Evolutionary conservation across 148 eudicot species (phyloP).

Genomic region (Fagopyrum homotropicum): DNA sequence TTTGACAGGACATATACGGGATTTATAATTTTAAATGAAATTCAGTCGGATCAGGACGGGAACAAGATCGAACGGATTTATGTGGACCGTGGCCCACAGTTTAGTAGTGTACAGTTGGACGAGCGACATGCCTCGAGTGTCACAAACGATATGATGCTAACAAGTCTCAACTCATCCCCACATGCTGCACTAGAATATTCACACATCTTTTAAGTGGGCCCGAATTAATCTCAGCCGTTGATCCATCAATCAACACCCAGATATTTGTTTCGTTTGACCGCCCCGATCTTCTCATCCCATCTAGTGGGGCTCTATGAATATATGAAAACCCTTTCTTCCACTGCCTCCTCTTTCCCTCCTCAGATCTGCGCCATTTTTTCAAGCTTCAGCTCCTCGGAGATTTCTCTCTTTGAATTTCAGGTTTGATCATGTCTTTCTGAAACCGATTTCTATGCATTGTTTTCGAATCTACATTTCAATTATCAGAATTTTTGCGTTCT

Average conservation of each 20-base stretch:
- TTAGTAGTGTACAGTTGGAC: background rate
- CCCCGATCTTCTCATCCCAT: background rate
- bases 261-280: background rate
- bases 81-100: too few relatives aligned
- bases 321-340: background rate
- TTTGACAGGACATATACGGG: too few relatives aligned
- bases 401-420: background rate
- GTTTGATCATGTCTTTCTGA: background rate
- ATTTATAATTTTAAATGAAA: too few relatives aligned
- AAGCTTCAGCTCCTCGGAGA: conserved; percentile 2
- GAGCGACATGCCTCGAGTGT: background rate
- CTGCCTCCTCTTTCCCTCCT: conserved; percentile 5
- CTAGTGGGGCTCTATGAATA: conserved; percentile 4
- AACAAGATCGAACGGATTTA: too few relatives aligned
- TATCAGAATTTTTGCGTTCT: background rate
- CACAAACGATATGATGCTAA: background rate
- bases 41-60: too few relatives aligned
- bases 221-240: background rate
- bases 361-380: conserved; percentile 10
- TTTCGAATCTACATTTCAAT: background rate
- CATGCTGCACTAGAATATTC: background rate
- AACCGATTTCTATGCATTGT: background rate
- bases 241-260: background rate
- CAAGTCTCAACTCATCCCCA: background rate
- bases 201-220: background rate